phyloP scores from a whole-genome alignment of 768 basidiomycete genomes.

The Lentinula sp. region DNA sequence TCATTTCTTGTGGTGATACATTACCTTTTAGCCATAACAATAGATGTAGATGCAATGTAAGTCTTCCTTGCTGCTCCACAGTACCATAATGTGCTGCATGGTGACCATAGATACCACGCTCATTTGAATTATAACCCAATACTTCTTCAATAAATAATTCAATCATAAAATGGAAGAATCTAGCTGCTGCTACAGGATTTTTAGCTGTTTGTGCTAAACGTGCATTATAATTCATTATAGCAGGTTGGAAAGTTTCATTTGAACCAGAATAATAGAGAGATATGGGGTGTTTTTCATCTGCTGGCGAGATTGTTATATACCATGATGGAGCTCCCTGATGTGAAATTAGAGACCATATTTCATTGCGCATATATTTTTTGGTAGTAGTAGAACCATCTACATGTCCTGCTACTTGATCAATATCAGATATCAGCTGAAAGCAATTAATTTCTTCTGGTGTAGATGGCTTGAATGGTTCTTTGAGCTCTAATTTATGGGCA shows the following conservation, averaged over 20 bases:
- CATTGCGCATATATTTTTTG: conserved; percentile 3
- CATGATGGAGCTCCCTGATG: neutral
- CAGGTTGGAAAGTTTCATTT: neutral
- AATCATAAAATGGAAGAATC: conserved; percentile 16
- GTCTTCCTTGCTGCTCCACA: conserved; percentile 17
- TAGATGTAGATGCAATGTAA: conserved; percentile 17
- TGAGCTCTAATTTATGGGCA: neutral
- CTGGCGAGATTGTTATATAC: conserved; percentile 6
- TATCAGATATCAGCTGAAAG: neutral
- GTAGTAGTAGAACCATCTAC: neutral
- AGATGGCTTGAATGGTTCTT: neutral
- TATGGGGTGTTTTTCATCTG: conserved; percentile 1
- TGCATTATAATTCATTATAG: neutral
- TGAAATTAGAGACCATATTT: conserved; percentile 1
- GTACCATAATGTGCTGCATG: conserved; percentile 18
- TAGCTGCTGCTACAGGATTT: conserved; percentile 14
- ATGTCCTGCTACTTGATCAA: neutral
- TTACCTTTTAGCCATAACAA: conserved; percentile 14
- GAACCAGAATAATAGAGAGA: neutral
- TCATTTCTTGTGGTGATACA: conserved; percentile 5
- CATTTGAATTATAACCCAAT: conserved; percentile 2
- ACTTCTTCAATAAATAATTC: conserved; percentile 12
- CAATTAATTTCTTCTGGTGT: neutral
- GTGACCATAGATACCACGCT: conserved; percentile 9
- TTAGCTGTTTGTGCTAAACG: neutral